Evolutionary conservation across 176 grass and related monocot genomes (phyloP), one percentile per base, ranked within the genome.

Genomic region (Thalia dealbata): DNA sequence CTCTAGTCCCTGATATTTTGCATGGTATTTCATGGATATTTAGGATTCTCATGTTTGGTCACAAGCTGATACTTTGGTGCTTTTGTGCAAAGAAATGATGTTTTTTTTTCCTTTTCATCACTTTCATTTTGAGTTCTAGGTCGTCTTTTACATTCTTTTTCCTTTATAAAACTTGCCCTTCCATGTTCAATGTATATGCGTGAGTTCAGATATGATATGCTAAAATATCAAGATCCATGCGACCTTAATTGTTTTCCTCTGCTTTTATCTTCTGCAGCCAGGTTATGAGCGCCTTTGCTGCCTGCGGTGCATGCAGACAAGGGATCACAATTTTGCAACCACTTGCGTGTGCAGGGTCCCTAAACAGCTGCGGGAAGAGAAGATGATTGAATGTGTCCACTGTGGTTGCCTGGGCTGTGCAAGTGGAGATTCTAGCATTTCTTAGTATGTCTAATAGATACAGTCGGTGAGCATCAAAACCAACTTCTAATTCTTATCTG

Each of bases 291-390:
- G 73, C 9, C 74, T 86, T 52, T 86, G 84, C 61, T 86, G 79
- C 74, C 84, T 86, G 9, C 51, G 73, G 71, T 86, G 84, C 69
- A 86, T 86, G 62, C 84, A 86, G 69, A 86, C 84, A 19, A 63
- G 84, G 78, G 84, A 86, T 52, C 84, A 81, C 56, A 86, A 86
- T 52, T 86, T 86, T 30, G 74, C 66, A 21, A 81, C 79, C 21
- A 78, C 84, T 10, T 86, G 84, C 19, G 78, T 86, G n/a, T 86
- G 84, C 52, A 77, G 84, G 65, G 84, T 86, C 32, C 84, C 84
- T 3, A 86, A 81, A 51, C 84, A 86, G 38, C 52, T 86, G 11
- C 81, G 84, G 66, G 84, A 81, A 86, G 84, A 86, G 50, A 80
- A 86, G 54, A 79, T 86, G 18, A 86, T 86, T 22, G 84, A 86